Base-by-base conservation (phyloP, 2,329 filamentous ascomycete species). In the Pseudopithomyces chartarum region DNA sequence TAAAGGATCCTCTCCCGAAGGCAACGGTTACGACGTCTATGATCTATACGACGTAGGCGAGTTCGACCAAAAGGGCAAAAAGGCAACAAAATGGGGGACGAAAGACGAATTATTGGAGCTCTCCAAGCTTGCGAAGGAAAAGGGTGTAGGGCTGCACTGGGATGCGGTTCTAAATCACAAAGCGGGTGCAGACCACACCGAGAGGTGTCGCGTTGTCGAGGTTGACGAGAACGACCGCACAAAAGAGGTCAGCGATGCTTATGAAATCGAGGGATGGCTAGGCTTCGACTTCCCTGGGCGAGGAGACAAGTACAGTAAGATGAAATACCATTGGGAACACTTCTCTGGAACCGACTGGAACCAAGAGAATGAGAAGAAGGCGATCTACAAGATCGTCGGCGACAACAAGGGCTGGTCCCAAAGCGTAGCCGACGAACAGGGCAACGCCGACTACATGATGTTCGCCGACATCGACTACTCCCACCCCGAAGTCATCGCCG, bases 81-180 rank as follows among this genome's bases (percentile, higher is more conserved):
- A 75, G 5, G 76, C 78, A 2, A 91, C 88, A 1, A 91, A 90
- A 79, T 92, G 88, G 88, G 89, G 89, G 2, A 77, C 79, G 1
- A 86, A 85, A 65, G 81, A 84, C 43, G 87, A 90, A 54, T 76
- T 91, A 15, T 61, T 83, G 2, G 76, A 79, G 17, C 71, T 91
- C 46, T 75, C 79, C 2, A 72, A 78, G 19, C 73, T 76, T 12
- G 86, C 87, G 0, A 78, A 82, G 49, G 75, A 81, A 36, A 62
- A 81, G 22, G 83, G 82, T 0, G 78, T 91, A 8, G 81, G 82
- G 0, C 65, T 90, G 0, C 82, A 89, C 62, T 91, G 87, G 81
- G 89, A 91, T 70, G 85, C 87, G 1, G 87, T 92, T 6, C 76
- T 91, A 43, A 91, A 90, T 65, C 89, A 91, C 70, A 90, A 89